Evolutionary conservation across 139 green algal genomes (phyloP).

Genomic region (Chloropicon primus): DNA sequence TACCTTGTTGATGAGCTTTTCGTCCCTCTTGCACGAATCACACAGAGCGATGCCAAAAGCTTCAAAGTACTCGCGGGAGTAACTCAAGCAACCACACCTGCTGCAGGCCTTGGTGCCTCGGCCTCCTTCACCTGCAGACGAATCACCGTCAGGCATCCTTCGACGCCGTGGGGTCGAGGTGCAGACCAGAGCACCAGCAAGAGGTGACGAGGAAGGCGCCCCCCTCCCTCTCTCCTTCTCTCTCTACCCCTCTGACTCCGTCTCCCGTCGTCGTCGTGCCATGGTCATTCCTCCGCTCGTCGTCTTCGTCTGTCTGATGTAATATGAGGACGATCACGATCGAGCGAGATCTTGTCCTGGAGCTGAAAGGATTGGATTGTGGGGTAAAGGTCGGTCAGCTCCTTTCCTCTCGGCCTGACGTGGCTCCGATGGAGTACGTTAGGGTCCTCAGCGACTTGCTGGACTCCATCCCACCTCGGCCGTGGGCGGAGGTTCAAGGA

Average conservation of each 20-base stretch:
- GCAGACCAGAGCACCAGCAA: no score
- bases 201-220: no score
- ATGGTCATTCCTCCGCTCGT: no score
- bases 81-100: slow-evolving; percentile 26
- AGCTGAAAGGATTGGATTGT: slow-evolving; percentile 18
- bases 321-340: no score
- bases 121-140: no score
- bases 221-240: no score
- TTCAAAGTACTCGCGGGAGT: slow-evolving; percentile 22
- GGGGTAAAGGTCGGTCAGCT: slow-evolving; percentile 17
- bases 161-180: no score
- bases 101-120: slow-evolving; percentile 4
- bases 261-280: no score
- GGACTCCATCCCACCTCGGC: background rate
- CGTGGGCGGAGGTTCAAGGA: background rate
- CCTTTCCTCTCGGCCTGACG: slow-evolving; percentile 9
- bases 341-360: no score
- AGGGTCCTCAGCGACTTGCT: slow-evolving; percentile 5
- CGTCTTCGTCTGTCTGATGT: no score
- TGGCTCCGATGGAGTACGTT: slow-evolving; percentile 18
- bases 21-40: slow-evolving; percentile 25
- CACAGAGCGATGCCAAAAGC: slow-evolving; percentile 37
- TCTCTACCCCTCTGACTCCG: no score
- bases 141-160: no score
- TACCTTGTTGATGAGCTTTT: slow-evolving; percentile 42